Evolutionary conservation across 1,284 basidiomycete genomes (phyloP), one percentile per base, ranked within the genome.

Genomic region (Ceratorhiza oryzae-sativae): DNA sequence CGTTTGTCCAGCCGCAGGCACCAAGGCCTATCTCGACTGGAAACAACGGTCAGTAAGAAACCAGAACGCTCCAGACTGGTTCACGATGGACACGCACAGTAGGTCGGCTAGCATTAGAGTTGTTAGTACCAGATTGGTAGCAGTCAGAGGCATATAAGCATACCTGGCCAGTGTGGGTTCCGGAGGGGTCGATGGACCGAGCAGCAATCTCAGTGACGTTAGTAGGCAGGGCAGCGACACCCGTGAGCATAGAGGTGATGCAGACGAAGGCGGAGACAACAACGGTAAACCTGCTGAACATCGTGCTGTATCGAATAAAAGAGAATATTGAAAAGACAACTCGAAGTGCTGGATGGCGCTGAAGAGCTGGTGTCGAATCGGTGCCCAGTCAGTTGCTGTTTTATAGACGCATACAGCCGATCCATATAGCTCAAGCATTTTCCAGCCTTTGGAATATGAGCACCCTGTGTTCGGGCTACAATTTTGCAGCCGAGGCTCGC

Each of bases 101-200:
- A 41, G 41, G 58, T 61, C 4, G 42, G 36, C 58, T 61, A 25
- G 27, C 23, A 13, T 2, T n/a, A 39, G 15, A 2, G 6, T 13
- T 41, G 12, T 42, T 25, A 61, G 36, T 13, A 13, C 36, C 36
- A 6, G 6, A 6, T 39, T 13, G 13, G 13, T 6, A 6, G 13
- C 13, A 13, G 13, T 39, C 8, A 30, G 30, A 41, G n/a, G 23
- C 3, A 32, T n/a, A 48, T 53, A 23, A 20, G 42, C 58, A 42
- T 61, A 42, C 58, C 58, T 61, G 58, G 18, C 58, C 58, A 41
- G 58, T 61, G 58, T 61, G 58, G n/a, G 58, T 61, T 41, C 58
- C 58, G 25, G 58, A 25, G 18, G 41, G 60, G 27, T 62, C 60
- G 18, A 62, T 62, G 13, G 27, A 41, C 6, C 62, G 62, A 34